Evolutionary conservation across 306 rosid species (phyloP), one percentile per base, ranked within the genome.

Genomic region (Cucurbita ficifolia): DNA sequence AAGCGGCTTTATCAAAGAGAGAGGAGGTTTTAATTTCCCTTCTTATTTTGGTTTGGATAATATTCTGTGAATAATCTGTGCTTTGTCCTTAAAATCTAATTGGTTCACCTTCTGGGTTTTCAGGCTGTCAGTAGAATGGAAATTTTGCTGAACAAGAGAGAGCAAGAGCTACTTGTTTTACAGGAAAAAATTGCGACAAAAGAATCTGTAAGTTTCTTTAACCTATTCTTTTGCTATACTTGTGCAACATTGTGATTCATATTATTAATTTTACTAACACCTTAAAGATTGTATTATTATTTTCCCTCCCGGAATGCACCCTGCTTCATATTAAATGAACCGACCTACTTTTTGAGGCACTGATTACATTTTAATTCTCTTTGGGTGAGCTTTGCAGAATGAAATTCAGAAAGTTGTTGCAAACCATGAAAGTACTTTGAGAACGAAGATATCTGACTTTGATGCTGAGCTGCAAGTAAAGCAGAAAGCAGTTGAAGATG

Each of bases 391-490:
- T 72, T 38, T 88, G 77, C 85, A 95, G 99, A 88, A 79, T 78
- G 88, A 87, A 71, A 82, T 89, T 74, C 84, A 82, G 76, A 91
- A 89, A 79, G 85, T 67, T 33, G 48, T 83, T 33, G 89, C 89
- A 36, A 84, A 45, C 79, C 97, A 91, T 36, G 89, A 94, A 84
- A 84, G 79, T 72, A 81, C 74, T 53, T 64, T 86, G 80, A 84
- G 83, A 76, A 76, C 83, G 65, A 86, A 82, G 79, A 86, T 86
- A 78, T 63, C 77, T 70, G 88, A 85, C 51, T 84, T 90, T 81
- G 99, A 91, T 78, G 78, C 83, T 62, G 96, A 91, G 86, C 81
- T 94, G 79, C 86, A 89, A 69, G 67, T 62, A 77, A 86, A 73
- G 81, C 78, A 82, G 38, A 94, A 91, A 79, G 22, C 56, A 16